phyloP scores from a whole-genome alignment of 164 flowering plant genomes.

The Pachysandra terminalis region DNA sequence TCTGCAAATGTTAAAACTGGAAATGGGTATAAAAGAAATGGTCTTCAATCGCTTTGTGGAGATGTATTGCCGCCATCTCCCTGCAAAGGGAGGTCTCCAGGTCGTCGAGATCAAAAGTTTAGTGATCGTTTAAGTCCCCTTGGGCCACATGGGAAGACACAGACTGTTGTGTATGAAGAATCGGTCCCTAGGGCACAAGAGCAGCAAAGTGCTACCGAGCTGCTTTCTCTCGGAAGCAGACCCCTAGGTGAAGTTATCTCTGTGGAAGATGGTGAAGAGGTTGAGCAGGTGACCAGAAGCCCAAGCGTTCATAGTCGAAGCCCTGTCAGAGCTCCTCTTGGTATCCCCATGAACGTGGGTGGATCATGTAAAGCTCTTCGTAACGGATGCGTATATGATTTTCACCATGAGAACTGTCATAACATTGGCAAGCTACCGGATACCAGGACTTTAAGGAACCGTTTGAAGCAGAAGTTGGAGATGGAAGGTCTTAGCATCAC shows the following conservation, averaged over 20 bases:
- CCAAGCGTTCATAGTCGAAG: slow-evolving; percentile 74
- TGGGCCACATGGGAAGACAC: slow-evolving; percentile 46
- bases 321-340: slow-evolving; percentile 81
- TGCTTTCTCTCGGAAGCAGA: slow-evolving; percentile 65
- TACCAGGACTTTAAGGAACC: slow-evolving; percentile 43
- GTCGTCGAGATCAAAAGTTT: slow-evolving; percentile 40
- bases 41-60: slow-evolving; percentile 39
- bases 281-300: slow-evolving; percentile 67
- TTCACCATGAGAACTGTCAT: slow-evolving; percentile 41
- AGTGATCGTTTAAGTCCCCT: slow-evolving; percentile 60
- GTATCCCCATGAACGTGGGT: slow-evolving; percentile 43
- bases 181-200: slow-evolving; percentile 38
- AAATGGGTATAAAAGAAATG: slow-evolving; percentile 37
- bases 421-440: slow-evolving; percentile 59
- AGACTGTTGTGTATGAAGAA: slow-evolving; percentile 35
- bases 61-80: slow-evolving; percentile 57
- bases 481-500: slow-evolving; percentile 46
- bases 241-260: slow-evolving; percentile 65
- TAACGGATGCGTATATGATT: slow-evolving; percentile 17
- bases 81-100: slow-evolving; percentile 52
- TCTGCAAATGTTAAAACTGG: slow-evolving; percentile 24
- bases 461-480: slow-evolving; percentile 54
- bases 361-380: slow-evolving; percentile 39
- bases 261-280: slow-evolving; percentile 93
- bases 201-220: slow-evolving; percentile 58